Evolutionary conservation across 495 filamentous ascomycete species (phyloP), one percentile per base, ranked within the genome.

Genomic region (Penicillium argentinense): DNA sequence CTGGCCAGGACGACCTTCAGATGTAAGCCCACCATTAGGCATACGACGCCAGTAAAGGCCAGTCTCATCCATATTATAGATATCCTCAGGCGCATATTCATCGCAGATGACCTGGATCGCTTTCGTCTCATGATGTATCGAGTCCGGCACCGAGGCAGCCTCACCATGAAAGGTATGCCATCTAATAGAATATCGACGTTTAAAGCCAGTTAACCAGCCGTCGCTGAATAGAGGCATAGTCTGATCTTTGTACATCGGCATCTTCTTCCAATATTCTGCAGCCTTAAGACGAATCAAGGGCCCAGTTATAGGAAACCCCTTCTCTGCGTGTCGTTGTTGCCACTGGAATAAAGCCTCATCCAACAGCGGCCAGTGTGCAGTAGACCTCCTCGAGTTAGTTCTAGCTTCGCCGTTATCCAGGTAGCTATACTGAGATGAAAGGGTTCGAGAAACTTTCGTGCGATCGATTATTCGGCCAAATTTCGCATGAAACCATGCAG

Each of bases 61-160:
- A 34, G 37, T 41, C 17, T 48, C 26, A 26, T 48, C 45, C 26
- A 48, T 48, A 48, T 46, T 46, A 46, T 52, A 52, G 38, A 46
- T 46, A 42, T 52, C 49, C 1, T 42, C 14, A 6, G 22, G 42
- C 2, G 26, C n/a, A 47, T 52, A 52, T 37, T 46, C 1, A 11
- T 42, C 24, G 19, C 29, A 52, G 23, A 52, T 46, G 2, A 16
- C n/a, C 12, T 29, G 17, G 18, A 52, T 37, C 5, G 37, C 9
- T 38, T 47, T 42, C 0, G 42, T 52, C 11, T 52, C 29, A 4
- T 47, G 16, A 22, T 52, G 30, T 29, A 52, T 42, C 5, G 29
- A 52, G 11, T 28, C 13, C 30, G 12, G 49, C n/a, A 36, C 49
- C n/a, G 30, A 52, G 17, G 42, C 38, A 52, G 42, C 16, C 32